A percentile compares a stretch with the other conserved stretches of the same genome.
These are phyloP conservation scores for Cutaneotrichosporon cavernicola DNA, from an alignment of 1,284 basidiomycete species.

Conservation along the genomic window DNA sequence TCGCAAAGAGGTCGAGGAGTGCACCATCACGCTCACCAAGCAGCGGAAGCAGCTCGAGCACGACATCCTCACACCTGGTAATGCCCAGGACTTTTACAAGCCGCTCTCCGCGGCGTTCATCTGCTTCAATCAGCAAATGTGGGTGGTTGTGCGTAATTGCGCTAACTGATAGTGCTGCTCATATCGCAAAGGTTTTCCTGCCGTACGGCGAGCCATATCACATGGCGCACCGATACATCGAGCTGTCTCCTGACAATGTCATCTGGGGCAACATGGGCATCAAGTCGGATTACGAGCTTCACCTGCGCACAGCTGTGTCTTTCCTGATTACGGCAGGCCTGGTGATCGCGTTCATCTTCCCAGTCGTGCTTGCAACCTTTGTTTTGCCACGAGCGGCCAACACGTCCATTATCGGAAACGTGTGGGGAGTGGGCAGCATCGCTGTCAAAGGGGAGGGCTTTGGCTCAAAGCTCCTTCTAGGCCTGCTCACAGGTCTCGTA, in stretches of 20 bases:
- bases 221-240: slow-evolving; percentile 66
- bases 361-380: not conserved
- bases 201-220: slow-evolving; percentile 34
- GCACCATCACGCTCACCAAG: slow-evolving; percentile 33
- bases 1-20: slow-evolving; percentile 43
- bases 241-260: slow-evolving; percentile 68
- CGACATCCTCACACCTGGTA: slow-evolving; percentile 32
- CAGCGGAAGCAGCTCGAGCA: slow-evolving; percentile 55
- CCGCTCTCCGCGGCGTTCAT: slow-evolving; percentile 84
- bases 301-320: slow-evolving; percentile 57
- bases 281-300: slow-evolving; percentile 70
- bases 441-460: slow-evolving; percentile 55
- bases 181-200: not conserved
- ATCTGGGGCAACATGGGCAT: slow-evolving; percentile 65
- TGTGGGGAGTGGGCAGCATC: not conserved
- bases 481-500: slow-evolving; percentile 65
- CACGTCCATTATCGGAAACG: not conserved
- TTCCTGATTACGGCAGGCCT: slow-evolving; percentile 61
- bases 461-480: slow-evolving; percentile 54
- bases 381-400: not conserved
- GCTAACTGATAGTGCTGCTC: not conserved
- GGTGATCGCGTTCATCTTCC: slow-evolving; percentile 61
- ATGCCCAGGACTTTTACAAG: slow-evolving; percentile 56
- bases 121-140: slow-evolving; percentile 85
- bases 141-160: not conserved